Evolutionary conservation across 192 early-diverging fungal genomes (phyloP), one percentile per base, ranked within the genome.

Genomic region (Neocallimastix lanati): DNA sequence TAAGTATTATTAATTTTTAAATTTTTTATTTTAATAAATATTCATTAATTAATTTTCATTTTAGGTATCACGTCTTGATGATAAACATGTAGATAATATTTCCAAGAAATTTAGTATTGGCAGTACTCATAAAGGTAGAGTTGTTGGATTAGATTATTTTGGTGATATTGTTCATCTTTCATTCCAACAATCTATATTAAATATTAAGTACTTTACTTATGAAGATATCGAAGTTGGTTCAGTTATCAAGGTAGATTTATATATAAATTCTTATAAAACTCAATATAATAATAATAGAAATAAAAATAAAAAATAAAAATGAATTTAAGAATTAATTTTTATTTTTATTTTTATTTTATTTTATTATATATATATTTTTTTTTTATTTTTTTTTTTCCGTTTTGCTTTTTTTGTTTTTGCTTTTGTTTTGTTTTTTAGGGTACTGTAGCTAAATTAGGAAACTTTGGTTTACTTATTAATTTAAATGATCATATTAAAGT

Each of bases 71-170:
- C 88, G 92, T 40, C 81, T 96, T 27, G 82, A 92, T 28, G 95
- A 97, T 38, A 88, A 90, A 27, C 87, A 83, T 38, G 58, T 90
- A 21, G 82, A 85, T 18, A 82, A 82, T 76, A 86, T 94, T n/a
- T 86, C 87, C 16, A 85, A 84, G 36, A 85, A 84, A 29, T 94
- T 86, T 82, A 84, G 81, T 27, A 33, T 92, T 4, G 96, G 90
- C 40, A 90, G 89, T 21, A 82, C 79, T 18, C 95, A 98, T 81
- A 87, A 88, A 29, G 94, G 85, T 77, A 89, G 96, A 79, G 92
- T 98, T 11, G 81, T 95, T 36, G 91, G 91, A 14, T 93, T 92
- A 82, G 93, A 94, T 76, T 86, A 91, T 76, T 89, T 92, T 13
- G 94, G 93, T 81, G 89, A 89, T 28, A 50, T 95, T 2, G 82